These are phyloP conservation scores for Nitzschia inconspicua DNA, from an alignment of 108 stramenopile species.

Conservation along the genomic window DNA sequence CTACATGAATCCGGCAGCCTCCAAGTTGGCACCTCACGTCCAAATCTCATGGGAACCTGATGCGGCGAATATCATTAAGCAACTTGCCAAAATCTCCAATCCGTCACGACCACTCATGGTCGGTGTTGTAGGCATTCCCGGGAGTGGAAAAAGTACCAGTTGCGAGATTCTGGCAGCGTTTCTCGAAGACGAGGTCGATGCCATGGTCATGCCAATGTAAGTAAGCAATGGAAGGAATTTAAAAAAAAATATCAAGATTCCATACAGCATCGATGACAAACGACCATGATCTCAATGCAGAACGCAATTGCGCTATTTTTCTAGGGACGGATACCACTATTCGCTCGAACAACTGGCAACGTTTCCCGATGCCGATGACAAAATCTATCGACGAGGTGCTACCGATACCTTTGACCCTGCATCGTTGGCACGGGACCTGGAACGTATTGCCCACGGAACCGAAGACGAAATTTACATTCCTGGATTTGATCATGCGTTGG, in stretches of 20 bases:
- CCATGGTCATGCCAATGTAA: slow-evolving; percentile 25
- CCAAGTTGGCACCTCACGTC: no score
- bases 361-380: slow-evolving; percentile 34
- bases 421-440: slow-evolving; percentile 4
- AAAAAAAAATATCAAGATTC: background rate
- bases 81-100: background rate
- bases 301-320: no score
- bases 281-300: background rate
- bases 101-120: slow-evolving; percentile 26
- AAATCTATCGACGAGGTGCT: slow-evolving; percentile 52
- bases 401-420: slow-evolving; percentile 40
- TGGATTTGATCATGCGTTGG: slow-evolving; percentile 44
- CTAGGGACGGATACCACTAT: slow-evolving; percentile 57
- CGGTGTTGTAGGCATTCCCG: slow-evolving; percentile 36
- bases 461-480: slow-evolving; percentile 19
- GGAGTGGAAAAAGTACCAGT: slow-evolving; percentile 28
- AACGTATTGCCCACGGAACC: slow-evolving; percentile 9
- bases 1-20: no score
- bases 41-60: slow-evolving; percentile 5
- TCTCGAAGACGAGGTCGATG: slow-evolving; percentile 1
- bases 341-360: slow-evolving; percentile 18
- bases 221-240: background rate
- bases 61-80: background rate
- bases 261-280: background rate
- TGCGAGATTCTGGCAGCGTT: slow-evolving; percentile 12